Evolutionary conservation across 169 alveolate genomes (phyloP), one percentile per base, ranked within the genome.

Genomic region (Besnoitia besnoiti): DNA sequence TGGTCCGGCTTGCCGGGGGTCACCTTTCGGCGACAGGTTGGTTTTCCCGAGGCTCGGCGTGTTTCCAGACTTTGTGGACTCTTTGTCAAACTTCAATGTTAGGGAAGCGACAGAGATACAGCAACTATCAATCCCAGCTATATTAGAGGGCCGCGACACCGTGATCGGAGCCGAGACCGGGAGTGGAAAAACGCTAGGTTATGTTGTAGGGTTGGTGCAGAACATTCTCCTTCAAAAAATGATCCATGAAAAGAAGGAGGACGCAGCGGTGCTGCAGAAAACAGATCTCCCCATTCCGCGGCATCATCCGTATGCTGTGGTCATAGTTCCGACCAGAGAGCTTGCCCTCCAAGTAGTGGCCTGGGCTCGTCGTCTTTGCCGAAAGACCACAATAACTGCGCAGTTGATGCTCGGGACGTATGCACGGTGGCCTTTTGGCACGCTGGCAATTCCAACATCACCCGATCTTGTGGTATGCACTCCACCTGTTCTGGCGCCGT

Each of bases 311-410:
- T 76, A 59, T 67, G 92, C 92, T 24, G 87, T 88, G 0, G 76
- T 88, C 19, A 33, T 88, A 21, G 67, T 50, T 0, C 92, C 92
- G 39, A 88, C 87, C 10, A 14, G 92, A 44, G 92, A 88, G 49
- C 85, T 88, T 19, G 92, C 92, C 8, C 85, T 88, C 35, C 92
- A 88, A 35, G 92, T 88, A 8, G 77, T 73, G 24, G 92, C 85
- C 30, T 88, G 92, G 92, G 24, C 49, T 21, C 37, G 85, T 12
- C 67, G 92, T 10, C 92, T 88, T 14, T 55, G 90, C 80, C 40
- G 90, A 24, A 77, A 77, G 59, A 50, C 73, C 39, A 42, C 85
- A 44, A 35, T 77, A 50, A 51, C 87, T 30, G 87, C 92, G 21
- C 85, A 77, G 40, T 37, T 88, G 87, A 73, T 88, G 92, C 87